Percentiles rank a stretch among this genome's conserved stretches.
Evolutionary conservation across 345 rosid species (phyloP).

Genomic region (Sisymbrium irio): DNA sequence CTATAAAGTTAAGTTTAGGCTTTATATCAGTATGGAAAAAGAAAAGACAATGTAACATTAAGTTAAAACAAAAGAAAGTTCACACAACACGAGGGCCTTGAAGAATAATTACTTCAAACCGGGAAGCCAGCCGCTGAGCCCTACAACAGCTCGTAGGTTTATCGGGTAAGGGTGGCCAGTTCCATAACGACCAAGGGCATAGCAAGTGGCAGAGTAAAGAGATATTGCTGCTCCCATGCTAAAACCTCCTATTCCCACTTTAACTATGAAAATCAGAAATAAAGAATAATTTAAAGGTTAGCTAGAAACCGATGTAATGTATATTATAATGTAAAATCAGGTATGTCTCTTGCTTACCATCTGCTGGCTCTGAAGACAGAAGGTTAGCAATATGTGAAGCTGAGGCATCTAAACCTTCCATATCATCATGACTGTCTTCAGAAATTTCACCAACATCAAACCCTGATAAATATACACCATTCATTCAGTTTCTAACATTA

Average conservation of each 20-base stretch:
- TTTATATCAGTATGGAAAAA: not conserved
- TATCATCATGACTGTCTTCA: slow-evolving; percentile 77
- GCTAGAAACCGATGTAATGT: not conserved
- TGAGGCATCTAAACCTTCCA: slow-evolving; percentile 90
- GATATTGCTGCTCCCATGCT: slow-evolving; percentile 94
- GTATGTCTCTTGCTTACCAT: slow-evolving; percentile 45
- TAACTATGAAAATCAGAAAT: slow-evolving; percentile 50
- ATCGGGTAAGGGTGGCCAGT: slow-evolving; percentile 60
- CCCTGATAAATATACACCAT: slow-evolving; percentile 48
- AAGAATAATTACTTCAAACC: slow-evolving; percentile 58
- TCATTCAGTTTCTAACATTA: not conserved
- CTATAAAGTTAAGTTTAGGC: slow-evolving; percentile 32
- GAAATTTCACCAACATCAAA: slow-evolving; percentile 85
- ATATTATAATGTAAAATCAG: not conserved
- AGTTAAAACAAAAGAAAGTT: not conserved
- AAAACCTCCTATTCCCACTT: slow-evolving; percentile 90
- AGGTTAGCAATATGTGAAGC: slow-evolving; percentile 88
- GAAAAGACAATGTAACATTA: not conserved
- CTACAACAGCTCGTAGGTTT: slow-evolving; percentile 57
- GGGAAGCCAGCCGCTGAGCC: slow-evolving; percentile 93
- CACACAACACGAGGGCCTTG: not conserved
- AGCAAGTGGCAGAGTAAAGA: slow-evolving; percentile 84
- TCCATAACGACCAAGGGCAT: slow-evolving; percentile 61
- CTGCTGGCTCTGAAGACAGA: slow-evolving; percentile 84
- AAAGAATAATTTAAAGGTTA: not conserved